A percentile compares a stretch with the other conserved stretches of the same genome.
Evolutionary conservation across 495 filamentous ascomycete genomes (phyloP).

Genomic region (Chaetomium tenue): DNA sequence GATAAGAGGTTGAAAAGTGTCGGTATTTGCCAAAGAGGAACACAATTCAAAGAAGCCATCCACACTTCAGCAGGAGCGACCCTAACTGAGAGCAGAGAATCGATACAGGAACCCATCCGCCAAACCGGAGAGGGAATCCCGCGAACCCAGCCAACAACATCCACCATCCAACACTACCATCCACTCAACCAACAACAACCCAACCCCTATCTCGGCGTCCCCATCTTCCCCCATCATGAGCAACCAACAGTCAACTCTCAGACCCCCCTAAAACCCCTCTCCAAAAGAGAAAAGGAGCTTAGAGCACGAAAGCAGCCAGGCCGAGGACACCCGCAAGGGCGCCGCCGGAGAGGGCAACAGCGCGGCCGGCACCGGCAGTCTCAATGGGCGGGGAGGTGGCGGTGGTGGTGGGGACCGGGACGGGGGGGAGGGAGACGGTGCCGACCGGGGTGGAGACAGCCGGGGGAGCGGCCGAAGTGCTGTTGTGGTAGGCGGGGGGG

Average conservation of each 20-base stretch:
- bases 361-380: slow-evolving; percentile 63
- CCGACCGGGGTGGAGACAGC: slow-evolving; percentile 35
- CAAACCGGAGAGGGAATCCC: slow-evolving; percentile 11
- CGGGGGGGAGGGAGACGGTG: slow-evolving; percentile 41
- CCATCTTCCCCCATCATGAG: slow-evolving; percentile 5
- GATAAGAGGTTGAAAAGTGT: slow-evolving; percentile 20
- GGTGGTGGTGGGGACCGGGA: slow-evolving; percentile 30
- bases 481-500: slow-evolving; percentile 35
- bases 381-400: slow-evolving; percentile 42
- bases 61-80: slow-evolving; percentile 1
- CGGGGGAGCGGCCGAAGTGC: slow-evolving; percentile 32
- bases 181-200: background rate
- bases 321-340: slow-evolving; percentile 74
- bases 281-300: slow-evolving; percentile 44
- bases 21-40: slow-evolving; percentile 17
- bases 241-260: background rate
- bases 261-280: background rate
- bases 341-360: slow-evolving; percentile 64
- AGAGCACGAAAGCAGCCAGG: slow-evolving; percentile 70
- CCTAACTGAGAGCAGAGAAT: background rate
- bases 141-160: background rate
- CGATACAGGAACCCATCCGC: slow-evolving; percentile 11
- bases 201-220: slow-evolving; percentile 4
- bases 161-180: background rate
- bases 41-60: slow-evolving; percentile 14